Base-by-base conservation (phyloP, 805 yeast genomes). In the Schwanniomyces occidentalis region DNA sequence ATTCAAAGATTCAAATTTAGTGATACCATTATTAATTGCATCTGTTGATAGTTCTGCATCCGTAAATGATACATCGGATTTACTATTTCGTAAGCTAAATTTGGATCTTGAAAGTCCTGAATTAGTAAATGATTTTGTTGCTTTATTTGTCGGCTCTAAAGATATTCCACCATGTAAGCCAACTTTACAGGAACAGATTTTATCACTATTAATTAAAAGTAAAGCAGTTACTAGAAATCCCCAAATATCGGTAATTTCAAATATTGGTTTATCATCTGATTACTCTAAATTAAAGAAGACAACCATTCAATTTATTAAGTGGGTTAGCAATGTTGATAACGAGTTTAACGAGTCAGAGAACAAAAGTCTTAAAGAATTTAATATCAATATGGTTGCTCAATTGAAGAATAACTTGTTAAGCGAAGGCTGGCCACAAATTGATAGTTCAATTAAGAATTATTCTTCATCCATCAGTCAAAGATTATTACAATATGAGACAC, bases 401-500 rank as follows among this genome's bases (percentile, higher is more conserved):
- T 60, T 84, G 40, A 74, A 74, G 49, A 69, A 73, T 18, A 75
- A 68, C 38, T 53, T 85, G 2, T 58, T 70, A 34, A 56, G 69
- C 14, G 81, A 76, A 36, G 85, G 85, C 3, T 79, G 84, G 85
- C 85, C 85, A 5, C 63, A 55, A 38, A 44, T 71, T 29, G 68
- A 58, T 24, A 19, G 44, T 1, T 40, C 56, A 2, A 63, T 68
- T 8, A 62, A 65, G 10, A 61, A 65, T 34, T 64, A 59, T 27
- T 47, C 67, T 2, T 40, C 51, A 1, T 48, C 56, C 9, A 27
- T 75, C 2, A 46, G 58, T 4, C 81, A 76, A 45, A 70, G 93
- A 46, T 72, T 74, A 48, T 58, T 71, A 24, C 87, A 85, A 46
- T 90, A 87, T 51, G 95, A 86, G 53, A 81, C 95, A 0, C 56